These are phyloP conservation scores for Tolypocladium paradoxum DNA, from an alignment of 2,329 filamentous ascomycete genomes.

Conservation along the genomic window DNA sequence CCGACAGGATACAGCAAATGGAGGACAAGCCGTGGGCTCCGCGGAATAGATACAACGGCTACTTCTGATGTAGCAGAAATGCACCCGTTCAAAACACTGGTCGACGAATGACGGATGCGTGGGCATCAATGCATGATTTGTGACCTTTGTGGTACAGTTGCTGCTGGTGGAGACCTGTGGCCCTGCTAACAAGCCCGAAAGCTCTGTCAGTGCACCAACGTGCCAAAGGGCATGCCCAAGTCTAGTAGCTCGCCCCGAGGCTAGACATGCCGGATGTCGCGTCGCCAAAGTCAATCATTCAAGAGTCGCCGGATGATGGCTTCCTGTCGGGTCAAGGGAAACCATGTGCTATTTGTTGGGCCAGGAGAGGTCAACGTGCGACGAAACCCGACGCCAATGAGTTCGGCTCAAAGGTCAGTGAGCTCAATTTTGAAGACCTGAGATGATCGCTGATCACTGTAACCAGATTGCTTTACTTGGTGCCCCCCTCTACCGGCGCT, in stretches of 20 bases:
- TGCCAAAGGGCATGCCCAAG: not conserved
- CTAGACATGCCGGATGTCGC: no score
- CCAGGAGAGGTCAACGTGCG: no score
- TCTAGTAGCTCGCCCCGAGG: not conserved
- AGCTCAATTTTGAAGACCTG: not conserved
- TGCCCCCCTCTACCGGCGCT: not conserved
- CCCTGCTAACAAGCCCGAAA: not conserved
- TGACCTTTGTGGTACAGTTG: not conserved
- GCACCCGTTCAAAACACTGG: not conserved
- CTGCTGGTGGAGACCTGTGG: not conserved
- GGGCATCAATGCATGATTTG: not conserved
- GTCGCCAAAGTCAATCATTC: not conserved
- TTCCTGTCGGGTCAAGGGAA: no score
- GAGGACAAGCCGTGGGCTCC: not conserved
- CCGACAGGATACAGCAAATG: not conserved
- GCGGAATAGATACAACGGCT: not conserved
- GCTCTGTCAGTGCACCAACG: no score
- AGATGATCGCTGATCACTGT: not conserved
- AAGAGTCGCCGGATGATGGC: not conserved
- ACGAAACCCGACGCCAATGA: not conserved
- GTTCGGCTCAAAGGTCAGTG: not conserved
- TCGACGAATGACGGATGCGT: not conserved
- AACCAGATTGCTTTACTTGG: not conserved
- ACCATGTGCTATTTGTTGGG: no score
- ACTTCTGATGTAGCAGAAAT: not conserved